A percentile compares a stretch with the other conserved stretches of the same genome.
Evolutionary conservation across 305 asterid species (phyloP).

Genomic region (Fraxinus velutina): DNA sequence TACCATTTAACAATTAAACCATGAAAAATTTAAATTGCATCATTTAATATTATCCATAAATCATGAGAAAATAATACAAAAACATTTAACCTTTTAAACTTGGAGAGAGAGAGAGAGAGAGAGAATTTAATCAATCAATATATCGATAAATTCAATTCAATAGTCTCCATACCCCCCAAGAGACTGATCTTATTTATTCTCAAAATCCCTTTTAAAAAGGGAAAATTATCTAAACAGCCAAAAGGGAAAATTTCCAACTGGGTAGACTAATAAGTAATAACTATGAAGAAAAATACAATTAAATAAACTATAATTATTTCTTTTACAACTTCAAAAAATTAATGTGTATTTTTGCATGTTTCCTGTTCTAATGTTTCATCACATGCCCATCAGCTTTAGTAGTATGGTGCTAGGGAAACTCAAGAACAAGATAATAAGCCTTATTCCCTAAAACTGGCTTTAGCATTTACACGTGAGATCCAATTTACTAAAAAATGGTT

Average conservation of each 20-base stretch:
- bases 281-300: background rate
- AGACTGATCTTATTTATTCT: background rate
- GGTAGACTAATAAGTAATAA: background rate
- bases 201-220: background rate
- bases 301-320: background rate
- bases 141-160: background rate
- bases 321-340: background rate
- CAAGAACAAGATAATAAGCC: background rate
- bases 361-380: background rate
- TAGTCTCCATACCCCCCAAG: background rate
- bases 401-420: background rate
- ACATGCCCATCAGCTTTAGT: background rate
- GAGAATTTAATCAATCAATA: background rate
- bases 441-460: constrained; percentile 3
- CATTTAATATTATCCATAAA: background rate
- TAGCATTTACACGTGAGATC: background rate
- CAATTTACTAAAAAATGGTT: background rate
- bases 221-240: background rate
- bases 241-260: background rate
- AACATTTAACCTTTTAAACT: background rate
- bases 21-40: background rate
- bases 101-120: background rate
- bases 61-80: background rate
- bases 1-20: background rate
- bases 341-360: background rate